phyloP scores from a whole-genome alignment of 495 filamentous ascomycete genomes.

The Trichoderma reesei region DNA sequence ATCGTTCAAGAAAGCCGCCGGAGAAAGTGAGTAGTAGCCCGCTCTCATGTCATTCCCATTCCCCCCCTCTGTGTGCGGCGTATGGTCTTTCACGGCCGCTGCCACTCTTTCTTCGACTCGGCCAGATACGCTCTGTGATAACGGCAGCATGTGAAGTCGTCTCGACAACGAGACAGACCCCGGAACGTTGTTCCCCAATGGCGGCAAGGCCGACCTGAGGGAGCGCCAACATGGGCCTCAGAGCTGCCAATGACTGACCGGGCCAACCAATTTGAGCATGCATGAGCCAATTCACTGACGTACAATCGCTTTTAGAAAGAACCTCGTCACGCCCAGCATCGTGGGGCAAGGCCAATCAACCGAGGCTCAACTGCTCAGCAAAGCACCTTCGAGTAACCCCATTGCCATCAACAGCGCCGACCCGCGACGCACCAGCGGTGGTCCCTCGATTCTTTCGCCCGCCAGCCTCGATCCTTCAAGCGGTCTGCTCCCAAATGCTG shows the following conservation, averaged over 20 bases:
- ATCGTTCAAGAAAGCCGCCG: conserved; percentile 84
- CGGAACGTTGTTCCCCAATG: background rate
- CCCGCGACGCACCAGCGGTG: conserved; percentile 20
- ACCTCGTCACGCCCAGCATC: conserved; percentile 21
- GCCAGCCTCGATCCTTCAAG: conserved; percentile 20
- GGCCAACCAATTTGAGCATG: background rate
- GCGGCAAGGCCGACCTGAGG: background rate
- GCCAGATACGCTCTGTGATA: background rate
- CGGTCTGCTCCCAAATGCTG: conserved; percentile 16
- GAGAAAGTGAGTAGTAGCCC: conserved; percentile 56
- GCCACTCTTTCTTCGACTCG: no score
- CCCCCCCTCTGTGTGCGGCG: no score
- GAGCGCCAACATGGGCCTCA: background rate
- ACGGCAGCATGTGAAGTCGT: background rate
- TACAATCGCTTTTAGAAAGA: conserved; percentile 25
- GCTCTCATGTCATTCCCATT: no score
- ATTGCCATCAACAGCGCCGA: conserved; percentile 21
- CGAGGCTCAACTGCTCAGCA: conserved; percentile 31
- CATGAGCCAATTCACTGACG: background rate
- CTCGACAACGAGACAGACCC: background rate
- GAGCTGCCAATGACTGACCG: background rate
- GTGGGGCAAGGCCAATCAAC: conserved; percentile 22
- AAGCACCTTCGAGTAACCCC: conserved; percentile 25
- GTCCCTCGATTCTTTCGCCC: conserved; percentile 20
- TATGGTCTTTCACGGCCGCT: no score